phyloP scores from a whole-genome alignment of 129 eudicot species.

The Cynara cardunculus region DNA sequence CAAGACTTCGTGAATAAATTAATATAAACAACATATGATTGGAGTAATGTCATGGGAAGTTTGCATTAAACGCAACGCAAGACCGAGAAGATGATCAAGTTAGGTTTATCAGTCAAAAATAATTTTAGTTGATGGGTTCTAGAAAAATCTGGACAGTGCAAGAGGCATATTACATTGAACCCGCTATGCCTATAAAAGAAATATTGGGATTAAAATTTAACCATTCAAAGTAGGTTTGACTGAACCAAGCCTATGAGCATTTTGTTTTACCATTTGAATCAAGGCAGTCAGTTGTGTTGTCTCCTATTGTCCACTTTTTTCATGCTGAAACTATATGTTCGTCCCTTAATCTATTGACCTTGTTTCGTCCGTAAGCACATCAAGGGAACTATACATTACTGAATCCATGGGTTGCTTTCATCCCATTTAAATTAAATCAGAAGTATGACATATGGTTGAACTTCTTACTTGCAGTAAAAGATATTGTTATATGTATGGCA shows the following conservation, averaged over 20 bases:
- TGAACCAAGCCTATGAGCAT: conserved; percentile 5
- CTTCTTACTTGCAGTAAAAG: not conserved
- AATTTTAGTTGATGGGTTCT: not conserved
- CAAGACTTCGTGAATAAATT: not conserved
- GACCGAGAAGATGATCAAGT: not conserved
- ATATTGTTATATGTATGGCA: not conserved
- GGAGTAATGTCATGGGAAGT: not conserved
- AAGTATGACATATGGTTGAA: not conserved
- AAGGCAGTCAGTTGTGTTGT: not conserved
- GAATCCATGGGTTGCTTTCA: not conserved
- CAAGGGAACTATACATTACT: not conserved
- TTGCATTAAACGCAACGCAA: not conserved
- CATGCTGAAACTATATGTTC: not conserved
- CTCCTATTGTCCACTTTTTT: not conserved
- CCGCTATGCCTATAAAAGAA: not conserved
- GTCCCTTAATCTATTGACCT: not conserved
- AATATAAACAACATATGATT: not conserved
- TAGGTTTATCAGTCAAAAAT: not conserved
- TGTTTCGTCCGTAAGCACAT: not conserved
- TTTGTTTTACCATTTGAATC: conserved; percentile 1
- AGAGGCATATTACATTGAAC: not conserved
- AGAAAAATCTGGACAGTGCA: not conserved
- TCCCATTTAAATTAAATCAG: not conserved
- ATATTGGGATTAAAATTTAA: not conserved
- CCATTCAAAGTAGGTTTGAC: not conserved